Percentiles rank a stretch among this genome's conserved stretches.
Evolutionary conservation across 352 stramenopile genomes (phyloP).

Genomic region (Globisporangium acanthophoron): DNA sequence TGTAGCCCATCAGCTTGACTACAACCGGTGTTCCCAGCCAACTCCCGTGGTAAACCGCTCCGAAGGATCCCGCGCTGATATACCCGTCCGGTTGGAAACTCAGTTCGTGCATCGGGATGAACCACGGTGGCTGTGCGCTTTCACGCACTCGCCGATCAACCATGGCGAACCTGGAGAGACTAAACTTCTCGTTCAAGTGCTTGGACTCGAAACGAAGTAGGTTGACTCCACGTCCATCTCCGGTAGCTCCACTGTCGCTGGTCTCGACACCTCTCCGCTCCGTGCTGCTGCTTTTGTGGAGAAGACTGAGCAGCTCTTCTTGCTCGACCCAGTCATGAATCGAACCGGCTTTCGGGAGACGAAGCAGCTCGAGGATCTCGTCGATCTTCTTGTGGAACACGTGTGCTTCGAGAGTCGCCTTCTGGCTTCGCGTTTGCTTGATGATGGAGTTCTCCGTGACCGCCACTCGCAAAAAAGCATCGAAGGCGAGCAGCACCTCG

Average conservation of each 20-base stretch:
- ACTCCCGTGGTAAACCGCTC: conserved; percentile 13
- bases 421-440: conserved; percentile 2
- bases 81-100: conserved; percentile 9
- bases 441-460: conserved; percentile 6
- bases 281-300: background rate
- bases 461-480: conserved; percentile 5
- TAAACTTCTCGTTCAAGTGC: conserved; percentile 10
- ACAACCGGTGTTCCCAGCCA: conserved; percentile 13
- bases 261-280: background rate
- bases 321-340: conserved; percentile 8
- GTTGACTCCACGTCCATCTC: background rate
- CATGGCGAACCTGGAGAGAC: conserved; percentile 3
- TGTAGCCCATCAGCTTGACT: conserved; percentile 13
- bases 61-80: conserved; percentile 16
- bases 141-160: conserved; percentile 9
- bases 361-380: conserved; percentile 6
- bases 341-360: background rate
- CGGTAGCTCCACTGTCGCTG: background rate
- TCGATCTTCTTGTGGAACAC: conserved; percentile 12
- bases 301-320: background rate
- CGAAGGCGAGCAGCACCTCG: conserved; percentile 5
- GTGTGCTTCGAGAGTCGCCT: conserved; percentile 4
- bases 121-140: conserved; percentile 8
- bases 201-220: conserved; percentile 7
- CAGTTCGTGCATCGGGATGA: conserved; percentile 13